Percentiles rank a stretch among this genome's conserved stretches.
These are phyloP conservation scores for Colletotrichum tabaci DNA, from an alignment of 2,329 filamentous ascomycete species.

Conservation along the genomic window DNA sequence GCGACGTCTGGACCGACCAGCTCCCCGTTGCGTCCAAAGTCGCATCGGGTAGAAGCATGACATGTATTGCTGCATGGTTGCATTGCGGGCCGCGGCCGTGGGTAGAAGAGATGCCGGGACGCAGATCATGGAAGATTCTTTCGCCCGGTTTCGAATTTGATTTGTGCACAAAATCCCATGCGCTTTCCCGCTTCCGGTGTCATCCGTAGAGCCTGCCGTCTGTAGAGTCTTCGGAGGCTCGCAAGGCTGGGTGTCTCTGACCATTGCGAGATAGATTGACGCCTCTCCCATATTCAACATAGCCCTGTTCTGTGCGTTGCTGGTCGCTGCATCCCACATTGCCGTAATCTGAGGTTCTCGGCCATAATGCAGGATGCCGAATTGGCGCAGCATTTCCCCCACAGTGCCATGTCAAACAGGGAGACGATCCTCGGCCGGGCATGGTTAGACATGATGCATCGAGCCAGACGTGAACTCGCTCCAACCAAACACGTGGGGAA, in stretches of 20 bases:
- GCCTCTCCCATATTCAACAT: constrained; percentile 1
- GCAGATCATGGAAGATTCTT: constrained; percentile 2
- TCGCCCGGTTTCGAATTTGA: background rate
- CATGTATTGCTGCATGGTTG: constrained; percentile 21
- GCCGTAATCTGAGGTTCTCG: background rate
- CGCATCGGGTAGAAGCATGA: constrained; percentile 1
- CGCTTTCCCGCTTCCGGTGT: background rate
- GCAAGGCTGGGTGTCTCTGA: background rate
- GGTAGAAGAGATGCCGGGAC: constrained; percentile 3
- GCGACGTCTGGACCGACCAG: constrained; percentile 1
- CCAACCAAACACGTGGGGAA: background rate
- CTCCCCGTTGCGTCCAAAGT: constrained; percentile 5
- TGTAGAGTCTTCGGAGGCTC: background rate
- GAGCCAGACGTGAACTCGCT: too few relatives aligned
- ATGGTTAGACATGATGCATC: background rate
- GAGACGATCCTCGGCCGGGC: background rate
- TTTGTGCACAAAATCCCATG: background rate
- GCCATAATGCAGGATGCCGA: background rate
- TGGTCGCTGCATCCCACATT: background rate
- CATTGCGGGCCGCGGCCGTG: constrained; percentile 23
- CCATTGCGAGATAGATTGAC: background rate
- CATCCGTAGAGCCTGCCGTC: background rate
- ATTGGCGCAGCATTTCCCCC: background rate
- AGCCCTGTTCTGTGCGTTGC: background rate
- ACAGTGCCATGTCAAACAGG: background rate